Base-by-base conservation (phyloP, 805 yeast genomes). In the Ogataea dorogensis region DNA sequence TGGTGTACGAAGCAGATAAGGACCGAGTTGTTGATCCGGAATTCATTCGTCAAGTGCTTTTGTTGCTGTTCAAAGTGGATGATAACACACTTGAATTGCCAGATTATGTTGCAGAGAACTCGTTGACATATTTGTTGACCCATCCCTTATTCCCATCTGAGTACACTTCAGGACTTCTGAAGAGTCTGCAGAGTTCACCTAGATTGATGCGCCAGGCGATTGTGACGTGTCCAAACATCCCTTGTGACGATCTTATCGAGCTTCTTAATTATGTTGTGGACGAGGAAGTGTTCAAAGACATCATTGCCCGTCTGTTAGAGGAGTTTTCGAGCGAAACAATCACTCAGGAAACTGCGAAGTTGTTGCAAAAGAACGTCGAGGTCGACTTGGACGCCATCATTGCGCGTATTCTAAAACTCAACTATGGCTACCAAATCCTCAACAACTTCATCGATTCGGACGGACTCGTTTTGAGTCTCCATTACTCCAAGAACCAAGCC, bases 141-240 rank as follows among this genome's bases (percentile, higher is more conserved):
- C 95, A 91, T 63, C 96, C 96, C 12, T 63, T 86, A 13, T 88
- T 82, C 61, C 96, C 97, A 7, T 59, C 66, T 11, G 63, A 68
- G 13, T 73, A 69, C 42, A 67, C 86, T 7, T 59, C 63, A 4
- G 79, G 78, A 2, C 57, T 89, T 28, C 61, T 91, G 28, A 53
- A 66, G 11, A 65, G 62, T 24, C 64, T 86, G 17, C 44, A 46
- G 18, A 68, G 70, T 29, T 61, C 71, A 8, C 80, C 86, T 23
- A 73, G 83, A 42, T 68, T 88, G 39, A 70, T 82, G 58, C 77
- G 87, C 61, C 95, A 85, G 58, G 91, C 94, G 1, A 74, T 87
- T 32, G 84, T 81, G 10, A 80, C 93, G 1, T 83, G 93, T 42
- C 81, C 85, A 5, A 78, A 79, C 38, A 61, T 88, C 24, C 71